Base-by-base conservation (phyloP, 768 basidiomycete genomes). In the Imleria badia region DNA sequence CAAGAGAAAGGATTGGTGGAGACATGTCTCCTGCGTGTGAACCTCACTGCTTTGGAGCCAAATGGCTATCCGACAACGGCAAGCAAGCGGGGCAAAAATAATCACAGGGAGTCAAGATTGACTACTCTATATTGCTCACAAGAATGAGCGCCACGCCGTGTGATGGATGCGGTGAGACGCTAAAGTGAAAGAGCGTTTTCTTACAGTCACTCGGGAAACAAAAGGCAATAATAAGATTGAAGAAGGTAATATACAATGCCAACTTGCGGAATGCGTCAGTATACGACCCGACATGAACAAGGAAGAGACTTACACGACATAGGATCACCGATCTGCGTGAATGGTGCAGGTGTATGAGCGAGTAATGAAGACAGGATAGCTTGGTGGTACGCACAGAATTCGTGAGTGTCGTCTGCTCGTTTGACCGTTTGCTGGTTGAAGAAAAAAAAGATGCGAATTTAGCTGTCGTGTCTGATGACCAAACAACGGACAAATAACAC, bases 371-470 rank as follows among this genome's bases (percentile, higher is more conserved):
- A 49, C 22, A 46, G 43, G 29, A 43, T 23, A 36, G 30, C 22
- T 40, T n/a, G 38, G 26, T 20, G 43, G 39, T 38, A 89, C 85
- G 68, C 65, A 86, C 94, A 99, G 73, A 99, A 99, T 60, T 97
- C 96, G 74, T 91, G 90, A 29, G 94, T 98, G 66, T 98, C 96
- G 76, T 98, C 93, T 39, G 84, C 83, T 64, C 91, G 83, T 80
- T 98, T 98, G 84, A 98, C 93, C 33, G 87, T 91, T 89, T 94
- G 89, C 94, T 97, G 78, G 68, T 60, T 70, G 61, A 64, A 48
- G 45, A 61, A 66, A 66, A 69, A 69, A 69, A 66, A 63, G 62
- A 59, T 38, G 66, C 59, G 64, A 71, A 64, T 63, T 65, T 46
- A 43, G 56, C 68, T 72, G 72, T 69, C 64, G 61, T 64, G 56